A percentile compares a stretch with the other conserved stretches of the same genome.
phyloP scores from a whole-genome alignment of 192 early-diverging fungal genomes.

The Mortierella claussenii region DNA sequence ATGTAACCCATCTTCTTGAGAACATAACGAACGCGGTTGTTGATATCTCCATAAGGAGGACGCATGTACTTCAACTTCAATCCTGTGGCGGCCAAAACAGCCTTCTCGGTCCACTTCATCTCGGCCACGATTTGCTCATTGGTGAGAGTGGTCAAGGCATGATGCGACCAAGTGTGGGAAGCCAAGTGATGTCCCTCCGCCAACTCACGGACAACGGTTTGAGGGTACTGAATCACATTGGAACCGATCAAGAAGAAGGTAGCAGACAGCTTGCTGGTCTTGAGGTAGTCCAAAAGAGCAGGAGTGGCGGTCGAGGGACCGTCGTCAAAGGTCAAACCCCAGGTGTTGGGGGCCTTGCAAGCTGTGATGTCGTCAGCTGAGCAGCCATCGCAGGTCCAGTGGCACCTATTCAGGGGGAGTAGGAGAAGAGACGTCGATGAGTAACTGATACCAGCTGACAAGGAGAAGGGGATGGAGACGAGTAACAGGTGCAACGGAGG shows the following conservation, averaged over 20 bases:
- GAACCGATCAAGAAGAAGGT: slow-evolving; percentile 73
- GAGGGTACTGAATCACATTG: slow-evolving; percentile 63
- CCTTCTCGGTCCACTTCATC: slow-evolving; percentile 61
- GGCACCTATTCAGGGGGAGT: slow-evolving; percentile 38
- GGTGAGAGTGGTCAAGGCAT: slow-evolving; percentile 41
- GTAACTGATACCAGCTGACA: no score
- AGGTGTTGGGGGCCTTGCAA: slow-evolving; percentile 55
- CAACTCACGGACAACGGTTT: slow-evolving; percentile 55
- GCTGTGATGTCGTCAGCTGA: slow-evolving; percentile 50
- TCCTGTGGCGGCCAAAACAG: slow-evolving; percentile 59
- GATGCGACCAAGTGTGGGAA: slow-evolving; percentile 72
- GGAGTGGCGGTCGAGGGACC: slow-evolving; percentile 65
- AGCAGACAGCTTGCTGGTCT: slow-evolving; percentile 58
- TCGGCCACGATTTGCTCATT: slow-evolving; percentile 64
- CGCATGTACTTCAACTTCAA: slow-evolving; percentile 58
- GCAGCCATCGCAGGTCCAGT: slow-evolving; percentile 62
- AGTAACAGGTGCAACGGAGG: no score
- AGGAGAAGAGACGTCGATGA: neutral
- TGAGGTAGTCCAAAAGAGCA: slow-evolving; percentile 60
- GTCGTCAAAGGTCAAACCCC: slow-evolving; percentile 75
- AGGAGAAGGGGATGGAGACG: no score
- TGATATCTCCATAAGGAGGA: slow-evolving; percentile 66
- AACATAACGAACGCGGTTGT: slow-evolving; percentile 61
- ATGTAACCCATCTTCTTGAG: slow-evolving; percentile 45
- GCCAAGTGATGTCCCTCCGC: slow-evolving; percentile 72